Evolutionary conservation across 805 yeast genomes (phyloP).

Genomic region (Metschnikowia koreensis): DNA sequence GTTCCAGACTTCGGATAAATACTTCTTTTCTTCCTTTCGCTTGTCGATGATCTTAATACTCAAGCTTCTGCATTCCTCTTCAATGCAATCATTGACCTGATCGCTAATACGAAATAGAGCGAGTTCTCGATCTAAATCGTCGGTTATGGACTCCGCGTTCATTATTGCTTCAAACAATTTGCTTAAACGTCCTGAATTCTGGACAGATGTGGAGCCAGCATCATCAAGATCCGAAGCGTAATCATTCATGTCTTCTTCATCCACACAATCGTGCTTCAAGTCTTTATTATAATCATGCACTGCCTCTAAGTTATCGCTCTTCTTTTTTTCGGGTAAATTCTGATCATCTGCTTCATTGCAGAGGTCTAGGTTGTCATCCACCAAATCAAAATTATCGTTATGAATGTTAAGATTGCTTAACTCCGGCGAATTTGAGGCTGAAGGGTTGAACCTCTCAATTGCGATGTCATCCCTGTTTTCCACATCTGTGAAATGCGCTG

Average conservation of each 20-base stretch:
- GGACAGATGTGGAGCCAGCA: slow-evolving; percentile 4
- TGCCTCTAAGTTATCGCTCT: slow-evolving; percentile 22
- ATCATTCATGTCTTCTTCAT: slow-evolving; percentile 21
- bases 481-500: slow-evolving; percentile 9
- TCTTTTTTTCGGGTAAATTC: slow-evolving; percentile 22
- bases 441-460: slow-evolving; percentile 29
- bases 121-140: slow-evolving; percentile 36
- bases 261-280: slow-evolving; percentile 20
- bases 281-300: slow-evolving; percentile 26
- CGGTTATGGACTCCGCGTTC: slow-evolving; percentile 33
- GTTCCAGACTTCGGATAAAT: slow-evolving; percentile 36
- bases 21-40: slow-evolving; percentile 30
- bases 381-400: slow-evolving; percentile 32
- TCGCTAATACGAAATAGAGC: slow-evolving; percentile 33
- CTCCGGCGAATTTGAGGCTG: slow-evolving; percentile 41
- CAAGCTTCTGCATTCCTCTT: slow-evolving; percentile 32
- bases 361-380: slow-evolving; percentile 35
- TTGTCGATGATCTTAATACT: slow-evolving; percentile 33
- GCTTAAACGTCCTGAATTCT: slow-evolving; percentile 21
- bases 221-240: slow-evolving; percentile 16
- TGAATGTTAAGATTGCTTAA: slow-evolving; percentile 31
- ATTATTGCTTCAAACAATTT: slow-evolving; percentile 34
- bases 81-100: slow-evolving; percentile 30
- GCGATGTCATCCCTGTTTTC: slow-evolving; percentile 9
- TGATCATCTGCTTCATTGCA: slow-evolving; percentile 23